These are phyloP conservation scores for Alternaria panax DNA, from an alignment of 2,329 filamentous ascomycete species.

Conservation along the genomic window DNA sequence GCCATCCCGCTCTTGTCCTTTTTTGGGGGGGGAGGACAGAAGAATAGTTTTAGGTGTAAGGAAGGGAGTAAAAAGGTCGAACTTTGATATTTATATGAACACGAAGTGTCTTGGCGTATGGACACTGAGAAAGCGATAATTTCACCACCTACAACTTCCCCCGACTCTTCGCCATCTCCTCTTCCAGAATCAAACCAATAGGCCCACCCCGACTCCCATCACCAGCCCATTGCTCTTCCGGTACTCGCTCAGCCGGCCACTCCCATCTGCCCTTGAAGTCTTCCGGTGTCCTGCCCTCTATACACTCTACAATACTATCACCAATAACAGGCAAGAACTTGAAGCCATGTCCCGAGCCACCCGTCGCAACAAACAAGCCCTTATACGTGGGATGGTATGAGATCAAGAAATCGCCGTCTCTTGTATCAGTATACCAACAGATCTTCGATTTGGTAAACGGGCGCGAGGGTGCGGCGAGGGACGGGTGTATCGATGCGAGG, in stretches of 20 bases:
- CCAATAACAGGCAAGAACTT: slow-evolving; percentile 69
- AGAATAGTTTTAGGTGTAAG: accelerated
- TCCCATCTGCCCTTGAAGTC: slow-evolving; percentile 70
- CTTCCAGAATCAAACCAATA: slow-evolving; percentile 49
- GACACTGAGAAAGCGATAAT: neutral
- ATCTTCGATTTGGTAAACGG: slow-evolving; percentile 58
- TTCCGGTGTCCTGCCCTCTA: slow-evolving; percentile 51
- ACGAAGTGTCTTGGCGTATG: neutral
- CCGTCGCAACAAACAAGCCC: slow-evolving; percentile 66
- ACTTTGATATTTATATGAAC: neutral
- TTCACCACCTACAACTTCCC: slow-evolving; percentile 35
- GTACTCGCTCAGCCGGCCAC: slow-evolving; percentile 54
- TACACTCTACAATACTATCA: slow-evolving; percentile 61
- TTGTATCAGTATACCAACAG: slow-evolving; percentile 66
- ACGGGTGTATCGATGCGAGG: slow-evolving; percentile 39
- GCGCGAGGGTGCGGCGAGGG: slow-evolving; percentile 44
- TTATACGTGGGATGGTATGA: slow-evolving; percentile 59
- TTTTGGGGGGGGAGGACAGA: neutral
- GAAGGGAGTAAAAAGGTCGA: neutral
- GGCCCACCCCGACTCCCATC: slow-evolving; percentile 51
- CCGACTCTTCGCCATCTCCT: slow-evolving; percentile 50
- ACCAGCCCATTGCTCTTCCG: slow-evolving; percentile 46
- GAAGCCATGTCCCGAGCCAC: slow-evolving; percentile 68
- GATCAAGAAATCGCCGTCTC: slow-evolving; percentile 63
- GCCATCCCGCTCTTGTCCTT: too few species aligned